These are phyloP conservation scores for Ceratocystis destructans DNA, from an alignment of 2,329 filamentous ascomycete species.

Conservation along the genomic window DNA sequence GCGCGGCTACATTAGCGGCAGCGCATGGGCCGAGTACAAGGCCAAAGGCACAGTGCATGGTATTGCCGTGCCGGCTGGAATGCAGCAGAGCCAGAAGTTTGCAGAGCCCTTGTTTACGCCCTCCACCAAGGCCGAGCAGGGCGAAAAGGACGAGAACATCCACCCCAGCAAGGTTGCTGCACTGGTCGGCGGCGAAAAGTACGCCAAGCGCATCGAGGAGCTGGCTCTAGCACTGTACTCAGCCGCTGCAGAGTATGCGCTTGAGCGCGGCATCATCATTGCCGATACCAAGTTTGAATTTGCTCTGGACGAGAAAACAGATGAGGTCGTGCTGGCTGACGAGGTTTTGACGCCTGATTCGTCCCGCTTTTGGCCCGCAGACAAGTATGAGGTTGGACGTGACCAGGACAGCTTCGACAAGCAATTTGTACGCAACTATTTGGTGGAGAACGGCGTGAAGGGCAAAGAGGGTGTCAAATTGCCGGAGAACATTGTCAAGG, in stretches of 20 bases:
- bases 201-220: slow-evolving; percentile 25
- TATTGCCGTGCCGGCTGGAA: slow-evolving; percentile 50
- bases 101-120: slow-evolving; percentile 56
- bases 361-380: slow-evolving; percentile 74
- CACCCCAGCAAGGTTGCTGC: slow-evolving; percentile 51
- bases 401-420: slow-evolving; percentile 83
- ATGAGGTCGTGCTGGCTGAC: slow-evolving; percentile 41
- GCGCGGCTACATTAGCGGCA: slow-evolving; percentile 80
- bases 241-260: slow-evolving; percentile 47
- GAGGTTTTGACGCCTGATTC: slow-evolving; percentile 76
- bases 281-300: slow-evolving; percentile 44
- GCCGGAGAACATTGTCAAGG: slow-evolving; percentile 53
- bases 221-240: slow-evolving; percentile 27
- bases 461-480: slow-evolving; percentile 33
- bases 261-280: slow-evolving; percentile 28
- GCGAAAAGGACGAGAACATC: slow-evolving; percentile 76
- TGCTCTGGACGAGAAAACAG: slow-evolving; percentile 24
- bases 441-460: slow-evolving; percentile 51
- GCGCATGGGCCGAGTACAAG: slow-evolving; percentile 66
- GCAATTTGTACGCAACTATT: slow-evolving; percentile 70
- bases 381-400: slow-evolving; percentile 48
- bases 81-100: slow-evolving; percentile 58
- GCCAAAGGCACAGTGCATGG: slow-evolving; percentile 66
- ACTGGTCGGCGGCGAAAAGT: slow-evolving; percentile 25
- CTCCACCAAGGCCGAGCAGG: slow-evolving; percentile 69